These are phyloP conservation scores for Handroanthus guayacan DNA, from an alignment of 257 asterid species.

Conservation along the genomic window DNA sequence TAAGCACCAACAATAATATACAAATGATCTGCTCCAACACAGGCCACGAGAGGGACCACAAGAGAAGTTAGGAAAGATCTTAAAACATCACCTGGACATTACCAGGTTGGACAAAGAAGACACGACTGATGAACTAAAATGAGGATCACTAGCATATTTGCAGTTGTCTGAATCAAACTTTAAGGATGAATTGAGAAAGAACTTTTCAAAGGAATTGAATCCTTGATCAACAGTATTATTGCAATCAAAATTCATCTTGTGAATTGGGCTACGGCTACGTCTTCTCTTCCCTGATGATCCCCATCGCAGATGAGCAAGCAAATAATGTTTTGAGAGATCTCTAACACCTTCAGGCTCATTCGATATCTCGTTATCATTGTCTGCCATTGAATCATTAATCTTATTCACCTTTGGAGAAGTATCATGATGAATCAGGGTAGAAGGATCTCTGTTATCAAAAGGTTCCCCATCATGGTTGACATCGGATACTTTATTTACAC, in stretches of 20 bases:
- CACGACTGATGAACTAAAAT: slow-evolving; percentile 55
- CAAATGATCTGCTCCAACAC: slow-evolving; percentile 5
- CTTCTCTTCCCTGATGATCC: slow-evolving; percentile 72
- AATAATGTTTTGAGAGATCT: slow-evolving; percentile 63
- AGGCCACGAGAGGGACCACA: neutral
- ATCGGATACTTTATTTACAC: neutral
- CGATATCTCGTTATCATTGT: slow-evolving; percentile 22
- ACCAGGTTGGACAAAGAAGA: slow-evolving; percentile 61
- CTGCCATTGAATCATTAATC: neutral
- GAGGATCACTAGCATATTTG: slow-evolving; percentile 56
- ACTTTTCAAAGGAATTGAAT: slow-evolving; percentile 37
- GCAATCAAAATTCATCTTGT: slow-evolving; percentile 37
- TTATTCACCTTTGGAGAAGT: slow-evolving; percentile 13
- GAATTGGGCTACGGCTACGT: slow-evolving; percentile 55
- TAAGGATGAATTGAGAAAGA: slow-evolving; percentile 45
- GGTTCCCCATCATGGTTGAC: slow-evolving; percentile 30
- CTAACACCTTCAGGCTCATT: slow-evolving; percentile 26
- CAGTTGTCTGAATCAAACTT: slow-evolving; percentile 68
- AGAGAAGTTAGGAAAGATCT: neutral
- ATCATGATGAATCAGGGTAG: slow-evolving; percentile 5
- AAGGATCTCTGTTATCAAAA: neutral
- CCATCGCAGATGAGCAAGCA: slow-evolving; percentile 63
- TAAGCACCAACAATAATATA: slow-evolving; percentile 18
- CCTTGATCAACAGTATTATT: slow-evolving; percentile 36
- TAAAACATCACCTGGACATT: slow-evolving; percentile 68